Conservation (phyloP, 2,329 filamentous ascomycete species). For the Chaetoscypha palmicola region DNA sequence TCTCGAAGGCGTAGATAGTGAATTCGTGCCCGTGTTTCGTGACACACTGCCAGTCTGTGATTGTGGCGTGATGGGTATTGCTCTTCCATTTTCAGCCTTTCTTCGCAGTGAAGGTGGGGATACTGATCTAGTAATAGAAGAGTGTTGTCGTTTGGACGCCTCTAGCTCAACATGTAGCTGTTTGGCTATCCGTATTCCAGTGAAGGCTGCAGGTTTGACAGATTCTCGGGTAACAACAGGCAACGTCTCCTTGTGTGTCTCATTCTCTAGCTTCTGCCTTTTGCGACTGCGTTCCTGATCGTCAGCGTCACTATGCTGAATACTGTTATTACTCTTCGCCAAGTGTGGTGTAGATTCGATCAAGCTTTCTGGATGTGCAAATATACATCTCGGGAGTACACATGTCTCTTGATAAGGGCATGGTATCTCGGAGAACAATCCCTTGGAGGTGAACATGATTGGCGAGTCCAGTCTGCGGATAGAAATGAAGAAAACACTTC, state of each 20-base stretch:
- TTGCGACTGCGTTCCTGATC: constrained; percentile 31
- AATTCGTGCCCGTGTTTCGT: constrained; percentile 8
- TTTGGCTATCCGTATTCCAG: background rate
- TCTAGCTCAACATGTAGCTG: background rate
- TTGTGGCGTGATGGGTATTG: background rate
- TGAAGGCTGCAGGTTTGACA: background rate
- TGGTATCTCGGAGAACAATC: constrained; percentile 26
- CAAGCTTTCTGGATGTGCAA: constrained; percentile 20
- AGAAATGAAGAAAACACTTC: too few relatives aligned
- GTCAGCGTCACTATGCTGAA: background rate
- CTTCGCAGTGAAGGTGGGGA: constrained; percentile 26
- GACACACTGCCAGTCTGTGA: constrained; percentile 2
- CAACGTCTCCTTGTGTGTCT: constrained; percentile 1
- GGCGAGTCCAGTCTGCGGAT: background rate
- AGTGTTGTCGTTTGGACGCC: constrained; percentile 1
- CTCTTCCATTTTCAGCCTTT: constrained; percentile 12
- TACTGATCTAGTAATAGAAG: constrained; percentile 12
- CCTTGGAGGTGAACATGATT: constrained; percentile 30
- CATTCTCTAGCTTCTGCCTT: constrained; percentile 25
- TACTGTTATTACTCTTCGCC: background rate
- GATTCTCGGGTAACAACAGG: background rate
- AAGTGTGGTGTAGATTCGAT: background rate
- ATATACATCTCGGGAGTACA: constrained; percentile 30
- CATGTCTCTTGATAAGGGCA: constrained; percentile 29
- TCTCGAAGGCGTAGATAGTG: constrained; percentile 12